Percentiles rank a stretch among this genome's conserved stretches.
phyloP scores from a whole-genome alignment of 1,284 basidiomycete species.

The Leccinum subatratum region DNA sequence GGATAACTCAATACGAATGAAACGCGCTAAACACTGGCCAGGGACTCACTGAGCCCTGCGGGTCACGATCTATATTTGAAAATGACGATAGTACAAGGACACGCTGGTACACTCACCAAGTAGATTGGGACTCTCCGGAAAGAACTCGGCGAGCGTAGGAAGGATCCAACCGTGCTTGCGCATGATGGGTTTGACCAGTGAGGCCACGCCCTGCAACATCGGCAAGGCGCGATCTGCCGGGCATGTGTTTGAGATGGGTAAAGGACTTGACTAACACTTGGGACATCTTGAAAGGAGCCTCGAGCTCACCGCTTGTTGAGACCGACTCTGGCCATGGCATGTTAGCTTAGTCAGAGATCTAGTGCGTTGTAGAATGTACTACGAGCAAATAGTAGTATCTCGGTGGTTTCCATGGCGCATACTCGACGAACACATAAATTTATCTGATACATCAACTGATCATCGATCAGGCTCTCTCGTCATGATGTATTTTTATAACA shows the following conservation, averaged over 20 bases:
- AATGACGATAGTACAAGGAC: neutral
- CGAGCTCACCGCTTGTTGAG: neutral
- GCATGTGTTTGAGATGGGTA: slow-evolving; percentile 61
- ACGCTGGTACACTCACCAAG: slow-evolving; percentile 50
- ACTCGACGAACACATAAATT: too few species aligned
- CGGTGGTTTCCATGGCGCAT: too few species aligned
- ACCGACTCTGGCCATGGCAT: neutral
- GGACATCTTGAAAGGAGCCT: slow-evolving; percentile 32
- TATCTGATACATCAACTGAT: too few species aligned
- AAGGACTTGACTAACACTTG: slow-evolving; percentile 58
- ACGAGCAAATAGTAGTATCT: neutral
- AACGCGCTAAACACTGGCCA: neutral
- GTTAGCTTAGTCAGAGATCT: too few species aligned
- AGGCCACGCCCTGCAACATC: slow-evolving; percentile 70
- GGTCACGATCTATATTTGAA: slow-evolving; percentile 9
- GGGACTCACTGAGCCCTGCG: slow-evolving; percentile 33
- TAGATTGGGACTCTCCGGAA: slow-evolving; percentile 68
- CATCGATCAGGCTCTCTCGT: neutral
- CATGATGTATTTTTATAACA: neutral
- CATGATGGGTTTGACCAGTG: slow-evolving; percentile 88
- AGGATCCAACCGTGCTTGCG: slow-evolving; percentile 74
- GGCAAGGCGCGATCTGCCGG: slow-evolving; percentile 56
- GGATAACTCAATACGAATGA: slow-evolving; percentile 4
- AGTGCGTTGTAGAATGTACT: too few species aligned
- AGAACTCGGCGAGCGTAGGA: slow-evolving; percentile 81